Conservation (phyloP, 2,329 filamentous ascomycete genomes). For the Clonostachys solani region DNA sequence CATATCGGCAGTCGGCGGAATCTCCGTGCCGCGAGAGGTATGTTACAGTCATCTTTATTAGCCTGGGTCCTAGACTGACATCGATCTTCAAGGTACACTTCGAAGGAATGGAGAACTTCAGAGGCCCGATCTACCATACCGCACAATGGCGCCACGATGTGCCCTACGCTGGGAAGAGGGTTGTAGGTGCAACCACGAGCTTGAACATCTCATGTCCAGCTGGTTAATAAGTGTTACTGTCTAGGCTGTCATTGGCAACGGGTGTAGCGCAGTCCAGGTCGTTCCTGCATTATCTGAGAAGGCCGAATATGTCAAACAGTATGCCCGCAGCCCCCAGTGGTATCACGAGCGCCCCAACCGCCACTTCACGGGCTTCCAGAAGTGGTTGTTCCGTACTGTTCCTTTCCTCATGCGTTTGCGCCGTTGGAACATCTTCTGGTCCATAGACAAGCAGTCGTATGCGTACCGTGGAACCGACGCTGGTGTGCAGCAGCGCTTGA, state of each 20-base stretch:
- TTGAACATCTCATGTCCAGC: too few species aligned
- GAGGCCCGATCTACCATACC: conserved; percentile 48
- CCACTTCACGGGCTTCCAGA: conserved; percentile 6
- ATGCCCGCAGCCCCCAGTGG: conserved; percentile 10
- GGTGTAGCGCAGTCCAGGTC: conserved; percentile 50
- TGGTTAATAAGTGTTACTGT: neutral
- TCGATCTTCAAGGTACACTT: conserved; percentile 24
- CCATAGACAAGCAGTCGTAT: conserved; percentile 7
- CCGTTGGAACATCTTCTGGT: conserved; percentile 8
- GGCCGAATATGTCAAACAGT: conserved; percentile 8
- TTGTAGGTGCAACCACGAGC: conserved; percentile 18
- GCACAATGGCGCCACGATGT: conserved; percentile 50
- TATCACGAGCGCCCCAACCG: conserved; percentile 13
- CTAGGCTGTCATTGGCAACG: conserved; percentile 42
- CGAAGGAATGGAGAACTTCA: conserved; percentile 42
- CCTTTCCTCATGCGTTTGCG: conserved; percentile 10
- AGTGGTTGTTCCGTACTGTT: conserved; percentile 12
- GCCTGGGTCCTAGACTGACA: too few species aligned
- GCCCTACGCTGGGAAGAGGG: conserved; percentile 37
- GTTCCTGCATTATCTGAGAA: conserved; percentile 33
- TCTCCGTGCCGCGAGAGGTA: conserved; percentile 13
- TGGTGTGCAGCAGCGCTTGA: neutral
- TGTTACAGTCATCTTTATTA: too few species aligned
- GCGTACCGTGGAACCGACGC: neutral
- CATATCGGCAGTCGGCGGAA: conserved; percentile 18